Conservation (phyloP, 2,329 filamentous ascomycete genomes). For the Claviceps lovelessii region DNA sequence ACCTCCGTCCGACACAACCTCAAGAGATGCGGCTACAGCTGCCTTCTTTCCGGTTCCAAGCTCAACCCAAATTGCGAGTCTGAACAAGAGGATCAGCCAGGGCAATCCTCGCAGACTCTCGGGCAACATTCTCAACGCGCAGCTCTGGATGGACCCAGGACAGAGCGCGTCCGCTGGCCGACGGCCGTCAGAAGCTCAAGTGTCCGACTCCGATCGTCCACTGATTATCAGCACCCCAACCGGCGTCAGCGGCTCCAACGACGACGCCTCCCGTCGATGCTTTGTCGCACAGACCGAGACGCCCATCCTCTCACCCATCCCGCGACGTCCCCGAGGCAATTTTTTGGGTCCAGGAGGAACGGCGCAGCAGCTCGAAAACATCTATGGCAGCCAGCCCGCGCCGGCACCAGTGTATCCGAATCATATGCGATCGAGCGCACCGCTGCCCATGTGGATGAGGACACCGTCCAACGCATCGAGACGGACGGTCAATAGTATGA, state of each 20-base stretch:
- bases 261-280: slow-evolving; percentile 26
- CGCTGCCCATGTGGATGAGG: slow-evolving; percentile 21
- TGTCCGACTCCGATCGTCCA: slow-evolving; percentile 31
- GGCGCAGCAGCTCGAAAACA: slow-evolving; percentile 40
- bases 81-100: slow-evolving; percentile 24
- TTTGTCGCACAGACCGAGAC: slow-evolving; percentile 25
- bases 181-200: slow-evolving; percentile 6
- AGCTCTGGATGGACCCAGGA: slow-evolving; percentile 2
- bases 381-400: slow-evolving; percentile 27
- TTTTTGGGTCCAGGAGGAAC: slow-evolving; percentile 25
- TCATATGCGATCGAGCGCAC: slow-evolving; percentile 6
- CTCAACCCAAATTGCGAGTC: slow-evolving; percentile 24
- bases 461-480: slow-evolving; percentile 19
- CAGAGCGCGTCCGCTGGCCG: neutral
- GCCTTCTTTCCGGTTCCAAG: slow-evolving; percentile 23
- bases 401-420: slow-evolving; percentile 5
- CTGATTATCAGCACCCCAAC: slow-evolving; percentile 47
- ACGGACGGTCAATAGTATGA: slow-evolving; percentile 28
- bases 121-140: slow-evolving; percentile 21
- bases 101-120: slow-evolving; percentile 28
- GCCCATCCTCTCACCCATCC: slow-evolving; percentile 38
- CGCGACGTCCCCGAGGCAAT: slow-evolving; percentile 31
- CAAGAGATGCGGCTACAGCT: slow-evolving; percentile 19
- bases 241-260: slow-evolving; percentile 39
- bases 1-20: slow-evolving; percentile 18